These are phyloP conservation scores for Ceratorhiza oryzae-sativae DNA, from an alignment of 1,284 basidiomycete genomes.

Conservation along the genomic window DNA sequence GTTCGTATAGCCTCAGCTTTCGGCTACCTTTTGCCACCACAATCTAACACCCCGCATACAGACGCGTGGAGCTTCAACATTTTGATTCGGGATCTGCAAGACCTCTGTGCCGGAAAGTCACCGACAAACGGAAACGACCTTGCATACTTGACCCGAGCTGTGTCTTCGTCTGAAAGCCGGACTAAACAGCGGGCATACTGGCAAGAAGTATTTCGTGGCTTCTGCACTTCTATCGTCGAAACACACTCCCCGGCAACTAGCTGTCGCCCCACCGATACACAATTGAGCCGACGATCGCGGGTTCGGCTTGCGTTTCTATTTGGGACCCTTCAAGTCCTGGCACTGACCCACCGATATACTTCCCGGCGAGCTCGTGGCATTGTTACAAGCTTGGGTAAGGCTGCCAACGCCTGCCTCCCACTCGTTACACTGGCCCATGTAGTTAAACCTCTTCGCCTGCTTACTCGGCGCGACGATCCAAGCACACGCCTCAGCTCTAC, in stretches of 20 bases:
- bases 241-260: not conserved
- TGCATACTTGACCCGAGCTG: constrained; percentile 50
- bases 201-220: constrained; percentile 44
- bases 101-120: constrained; percentile 50
- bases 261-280: not conserved
- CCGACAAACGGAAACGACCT: constrained; percentile 50
- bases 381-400: not conserved
- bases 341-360: not conserved
- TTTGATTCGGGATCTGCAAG: constrained; percentile 55
- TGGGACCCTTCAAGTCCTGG: not conserved
- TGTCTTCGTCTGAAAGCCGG: constrained; percentile 46
- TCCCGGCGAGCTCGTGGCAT: constrained; percentile 4
- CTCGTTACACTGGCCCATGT: not conserved
- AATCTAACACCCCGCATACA: constrained; percentile 1
- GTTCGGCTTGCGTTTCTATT: not conserved
- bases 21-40: not conserved
- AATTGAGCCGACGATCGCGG: not conserved
- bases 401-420: not conserved
- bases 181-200: constrained; percentile 55
- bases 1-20: not conserved
- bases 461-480: not conserved
- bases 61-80: constrained; percentile 58
- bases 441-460: not conserved
- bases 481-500: constrained; percentile 46
- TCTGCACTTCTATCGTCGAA: constrained; percentile 12